Conservation (phyloP, 352 stramenopile species). For the Pythium brassicae region DNA sequence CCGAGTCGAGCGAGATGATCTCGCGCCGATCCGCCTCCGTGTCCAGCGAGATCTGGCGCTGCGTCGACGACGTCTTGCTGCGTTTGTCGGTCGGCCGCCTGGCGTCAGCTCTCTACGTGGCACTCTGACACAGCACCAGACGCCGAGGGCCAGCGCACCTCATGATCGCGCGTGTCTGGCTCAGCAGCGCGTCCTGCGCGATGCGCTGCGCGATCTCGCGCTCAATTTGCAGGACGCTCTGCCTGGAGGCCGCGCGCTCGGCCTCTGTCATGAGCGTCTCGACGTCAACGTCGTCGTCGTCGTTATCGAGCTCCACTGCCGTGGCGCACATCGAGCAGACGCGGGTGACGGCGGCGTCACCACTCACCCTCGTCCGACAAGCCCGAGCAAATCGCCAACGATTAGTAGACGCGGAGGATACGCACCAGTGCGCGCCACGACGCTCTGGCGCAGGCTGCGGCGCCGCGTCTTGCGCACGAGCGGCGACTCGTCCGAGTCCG, state of each 20-base stretch:
- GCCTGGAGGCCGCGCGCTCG: constrained; percentile 31
- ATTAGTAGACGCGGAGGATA: constrained; percentile 4
- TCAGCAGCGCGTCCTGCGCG: constrained; percentile 50
- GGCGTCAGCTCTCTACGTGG: background rate
- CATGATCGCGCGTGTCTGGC: constrained; percentile 59
- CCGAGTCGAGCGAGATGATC: constrained; percentile 57
- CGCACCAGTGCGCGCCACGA: constrained; percentile 12
- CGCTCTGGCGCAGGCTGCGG: constrained; percentile 9
- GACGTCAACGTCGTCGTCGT: constrained; percentile 27
- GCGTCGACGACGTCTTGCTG: constrained; percentile 24
- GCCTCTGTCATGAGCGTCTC: constrained; percentile 27
- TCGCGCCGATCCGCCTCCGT: constrained; percentile 12
- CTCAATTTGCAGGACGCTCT: constrained; percentile 39
- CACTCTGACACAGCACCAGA: no score
- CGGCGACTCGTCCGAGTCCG: constrained; percentile 16
- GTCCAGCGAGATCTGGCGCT: constrained; percentile 19
- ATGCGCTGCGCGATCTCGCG: constrained; percentile 47
- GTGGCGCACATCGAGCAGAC: no score
- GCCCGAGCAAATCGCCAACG: background rate
- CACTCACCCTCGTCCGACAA: background rate
- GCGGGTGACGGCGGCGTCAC: no score
- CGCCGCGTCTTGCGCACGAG: constrained; percentile 16
- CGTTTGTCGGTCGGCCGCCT: background rate
- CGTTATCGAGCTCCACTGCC: constrained; percentile 21
- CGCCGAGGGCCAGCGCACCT: constrained; percentile 18